These are phyloP conservation scores for Rhizophagus prolifer DNA, from an alignment of 192 early-diverging fungal genomes.

Conservation along the genomic window DNA sequence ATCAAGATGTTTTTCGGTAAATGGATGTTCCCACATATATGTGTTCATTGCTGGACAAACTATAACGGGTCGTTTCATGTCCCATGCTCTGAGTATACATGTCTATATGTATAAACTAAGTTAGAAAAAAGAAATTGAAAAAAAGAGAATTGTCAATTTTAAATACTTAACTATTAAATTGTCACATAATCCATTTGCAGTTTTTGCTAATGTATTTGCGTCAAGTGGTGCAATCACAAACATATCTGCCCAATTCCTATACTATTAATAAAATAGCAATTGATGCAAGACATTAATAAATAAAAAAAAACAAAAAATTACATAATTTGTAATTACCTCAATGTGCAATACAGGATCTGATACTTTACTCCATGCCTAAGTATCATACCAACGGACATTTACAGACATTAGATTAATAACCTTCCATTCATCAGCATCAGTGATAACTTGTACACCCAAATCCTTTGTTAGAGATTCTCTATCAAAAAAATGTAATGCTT, in stretches of 20 bases:
- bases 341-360: conserved; percentile 95
- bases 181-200: conserved; percentile 89
- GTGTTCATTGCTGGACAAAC: conserved; percentile 98
- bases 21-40: conserved; percentile 93
- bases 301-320: no score
- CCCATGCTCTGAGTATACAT: conserved; percentile 89
- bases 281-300: no score
- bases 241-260: conserved; percentile 94
- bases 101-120: conserved; percentile 52
- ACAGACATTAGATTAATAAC: conserved; percentile 39
- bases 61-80: conserved; percentile 66
- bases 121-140: not conserved
- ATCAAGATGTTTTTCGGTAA: conserved; percentile 72
- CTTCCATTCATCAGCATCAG: conserved; percentile 89
- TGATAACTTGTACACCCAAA: conserved; percentile 53
- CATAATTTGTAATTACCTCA: conserved; percentile 64
- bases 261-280: conserved; percentile 35
- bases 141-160: not conserved
- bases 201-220: conserved; percentile 91
- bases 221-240: conserved; percentile 88
- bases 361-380: conserved; percentile 72
- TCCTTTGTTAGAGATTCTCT: conserved; percentile 44
- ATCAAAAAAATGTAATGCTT: conserved; percentile 90
- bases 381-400: no score
- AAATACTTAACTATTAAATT: conserved; percentile 71